These are phyloP conservation scores for Prunus mira DNA, from an alignment of 306 rosid species.

Conservation along the genomic window DNA sequence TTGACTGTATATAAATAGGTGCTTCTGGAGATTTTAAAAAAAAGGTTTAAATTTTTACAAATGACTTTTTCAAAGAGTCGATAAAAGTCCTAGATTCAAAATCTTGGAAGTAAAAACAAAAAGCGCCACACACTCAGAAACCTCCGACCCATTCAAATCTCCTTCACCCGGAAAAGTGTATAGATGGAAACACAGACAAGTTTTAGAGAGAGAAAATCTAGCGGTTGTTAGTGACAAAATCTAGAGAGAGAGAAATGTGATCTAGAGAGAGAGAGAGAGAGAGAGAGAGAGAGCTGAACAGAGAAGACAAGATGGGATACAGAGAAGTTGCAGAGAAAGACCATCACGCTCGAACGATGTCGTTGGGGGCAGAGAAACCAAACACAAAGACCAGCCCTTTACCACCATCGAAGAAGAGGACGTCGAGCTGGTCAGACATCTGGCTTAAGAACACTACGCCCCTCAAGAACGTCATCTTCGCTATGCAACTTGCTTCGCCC, in stretches of 20 bases:
- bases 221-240: neutral
- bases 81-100: constrained; percentile 1
- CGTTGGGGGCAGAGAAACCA: constrained; percentile 37
- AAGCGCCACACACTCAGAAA: constrained; percentile 10
- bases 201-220: neutral
- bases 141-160: neutral
- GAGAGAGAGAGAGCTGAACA: neutral
- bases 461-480: constrained; percentile 45
- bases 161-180: constrained; percentile 7
- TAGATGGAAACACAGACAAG: neutral
- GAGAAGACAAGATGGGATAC: constrained; percentile 19
- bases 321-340: neutral
- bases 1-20: too few species aligned
- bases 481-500: constrained; percentile 66
- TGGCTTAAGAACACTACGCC: constrained; percentile 58
- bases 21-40: too few species aligned
- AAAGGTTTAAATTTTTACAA: too few species aligned
- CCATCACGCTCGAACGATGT: constrained; percentile 36
- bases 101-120: neutral
- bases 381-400: constrained; percentile 28
- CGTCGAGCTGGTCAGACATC: constrained; percentile 60
- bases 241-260: neutral
- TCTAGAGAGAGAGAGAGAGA: neutral
- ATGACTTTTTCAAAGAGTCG: neutral
- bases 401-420: constrained; percentile 29